A percentile compares a stretch with the other conserved stretches of the same genome.
Conservation (phyloP, 225 moss, liverwort and hornwort species). For the Pleurozium schreberi region DNA sequence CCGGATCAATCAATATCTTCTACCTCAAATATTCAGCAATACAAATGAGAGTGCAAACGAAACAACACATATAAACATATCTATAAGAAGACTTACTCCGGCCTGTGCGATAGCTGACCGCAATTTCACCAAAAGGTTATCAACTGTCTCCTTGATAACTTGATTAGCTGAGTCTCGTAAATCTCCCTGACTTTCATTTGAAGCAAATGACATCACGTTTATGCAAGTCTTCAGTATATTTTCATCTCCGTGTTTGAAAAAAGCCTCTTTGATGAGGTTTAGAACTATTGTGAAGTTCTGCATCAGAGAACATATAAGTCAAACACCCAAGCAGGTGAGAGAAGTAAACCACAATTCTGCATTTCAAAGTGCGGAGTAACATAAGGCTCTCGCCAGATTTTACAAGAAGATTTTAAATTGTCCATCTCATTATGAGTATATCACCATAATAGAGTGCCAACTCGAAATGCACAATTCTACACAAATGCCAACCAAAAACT, state of each 20-base stretch:
- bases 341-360: background rate
- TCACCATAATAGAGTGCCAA: background rate
- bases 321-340: background rate
- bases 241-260: slow-evolving; percentile 94
- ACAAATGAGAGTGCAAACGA: background rate
- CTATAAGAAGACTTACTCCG: slow-evolving; percentile 24
- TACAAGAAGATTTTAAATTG: background rate
- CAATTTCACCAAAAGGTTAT: slow-evolving; percentile 75
- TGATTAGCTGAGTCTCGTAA: slow-evolving; percentile 74
- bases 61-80: background rate
- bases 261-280: slow-evolving; percentile 84
- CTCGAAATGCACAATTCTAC: background rate
- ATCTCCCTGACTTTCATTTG: slow-evolving; percentile 82
- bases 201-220: slow-evolving; percentile 74
- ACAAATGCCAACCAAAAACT: background rate
- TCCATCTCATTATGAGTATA: background rate
- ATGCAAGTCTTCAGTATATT: slow-evolving; percentile 77
- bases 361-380: background rate
- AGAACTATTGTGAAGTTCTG: slow-evolving; percentile 73
- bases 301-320: background rate
- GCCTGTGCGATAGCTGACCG: slow-evolving; percentile 59
- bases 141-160: slow-evolving; percentile 74
- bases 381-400: background rate
- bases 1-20: background rate
- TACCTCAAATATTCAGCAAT: background rate